phyloP scores from a whole-genome alignment of 1,284 basidiomycete species.

The Leccinum angustisporum region DNA sequence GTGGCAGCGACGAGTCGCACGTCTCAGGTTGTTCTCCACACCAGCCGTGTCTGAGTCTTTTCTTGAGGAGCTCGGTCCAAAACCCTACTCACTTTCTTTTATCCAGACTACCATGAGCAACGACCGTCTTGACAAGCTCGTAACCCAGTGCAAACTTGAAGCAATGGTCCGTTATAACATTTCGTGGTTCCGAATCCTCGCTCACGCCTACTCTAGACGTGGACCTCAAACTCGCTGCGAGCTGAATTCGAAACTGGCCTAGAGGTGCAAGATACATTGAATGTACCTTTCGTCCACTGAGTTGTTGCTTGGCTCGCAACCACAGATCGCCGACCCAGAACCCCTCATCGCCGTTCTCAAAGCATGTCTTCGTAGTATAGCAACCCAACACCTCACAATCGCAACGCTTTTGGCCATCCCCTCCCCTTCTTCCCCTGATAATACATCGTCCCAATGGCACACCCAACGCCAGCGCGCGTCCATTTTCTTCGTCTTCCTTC shows the following conservation, averaged over 20 bases:
- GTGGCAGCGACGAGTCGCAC: not conserved
- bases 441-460: constrained; percentile 42
- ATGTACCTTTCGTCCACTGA: constrained; percentile 13
- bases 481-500: constrained; percentile 51
- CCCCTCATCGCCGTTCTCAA: constrained; percentile 68
- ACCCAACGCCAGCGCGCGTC: constrained; percentile 32
- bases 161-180: constrained; percentile 50
- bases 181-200: constrained; percentile 1
- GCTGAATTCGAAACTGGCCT: constrained; percentile 64
- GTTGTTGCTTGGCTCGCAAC: constrained; percentile 13
- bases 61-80: constrained; percentile 15
- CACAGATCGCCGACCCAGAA: constrained; percentile 69
- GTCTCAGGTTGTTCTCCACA: constrained; percentile 10
- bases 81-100: constrained; percentile 16
- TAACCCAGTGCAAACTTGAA: constrained; percentile 69
- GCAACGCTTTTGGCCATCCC: constrained; percentile 65
- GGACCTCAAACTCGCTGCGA: constrained; percentile 75
- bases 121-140: constrained; percentile 58
- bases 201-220: constrained; percentile 50
- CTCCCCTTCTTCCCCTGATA: constrained; percentile 61
- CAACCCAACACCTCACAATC: constrained; percentile 80
- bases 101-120: constrained; percentile 46
- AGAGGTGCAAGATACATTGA: constrained; percentile 48
- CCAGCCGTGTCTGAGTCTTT: constrained; percentile 10
- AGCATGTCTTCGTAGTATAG: constrained; percentile 70